Percentiles rank a stretch among this genome's conserved stretches.
Evolutionary conservation across 2,329 filamentous ascomycete genomes (phyloP).

Genomic region (Niveomyces coronatus): DNA sequence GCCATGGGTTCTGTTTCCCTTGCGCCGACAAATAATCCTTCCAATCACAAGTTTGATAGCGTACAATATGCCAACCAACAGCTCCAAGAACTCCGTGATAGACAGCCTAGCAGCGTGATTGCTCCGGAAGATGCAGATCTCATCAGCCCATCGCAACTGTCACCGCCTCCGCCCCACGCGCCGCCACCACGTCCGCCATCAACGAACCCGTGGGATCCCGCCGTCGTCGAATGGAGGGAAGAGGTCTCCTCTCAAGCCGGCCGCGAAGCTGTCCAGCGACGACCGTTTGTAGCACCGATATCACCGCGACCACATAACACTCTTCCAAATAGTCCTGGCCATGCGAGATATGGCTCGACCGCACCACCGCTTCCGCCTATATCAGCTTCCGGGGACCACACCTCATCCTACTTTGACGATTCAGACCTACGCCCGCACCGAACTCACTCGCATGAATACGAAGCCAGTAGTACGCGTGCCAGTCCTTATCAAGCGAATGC

Average conservation of each 20-base stretch:
- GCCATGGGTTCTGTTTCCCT: not conserved
- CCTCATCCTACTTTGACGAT: no score
- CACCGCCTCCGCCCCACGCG: slow-evolving; percentile 8
- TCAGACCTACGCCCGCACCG: no score
- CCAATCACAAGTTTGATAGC: no score
- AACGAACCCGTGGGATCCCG: slow-evolving; percentile 33
- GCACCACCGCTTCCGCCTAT: no score
- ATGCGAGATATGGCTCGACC: no score
- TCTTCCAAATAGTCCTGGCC: no score
- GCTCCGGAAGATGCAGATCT: not conserved
- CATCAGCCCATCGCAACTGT: slow-evolving; percentile 5
- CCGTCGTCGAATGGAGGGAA: slow-evolving; percentile 13
- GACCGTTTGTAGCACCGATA: slow-evolving; percentile 12
- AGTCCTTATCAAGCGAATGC: no score
- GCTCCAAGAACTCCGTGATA: slow-evolving; percentile 4
- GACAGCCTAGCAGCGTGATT: slow-evolving; percentile 7
- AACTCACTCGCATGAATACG: no score
- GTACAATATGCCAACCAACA: slow-evolving; percentile 7
- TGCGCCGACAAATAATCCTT: not conserved
- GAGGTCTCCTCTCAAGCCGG: slow-evolving; percentile 4
- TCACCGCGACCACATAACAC: not conserved
- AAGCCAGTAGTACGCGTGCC: slow-evolving; percentile 2
- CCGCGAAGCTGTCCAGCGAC: slow-evolving; percentile 5
- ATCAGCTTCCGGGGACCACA: no score
- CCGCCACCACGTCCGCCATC: slow-evolving; percentile 24